A percentile compares a stretch with the other conserved stretches of the same genome.
phyloP scores from a whole-genome alignment of 371 early-diverging fungal species.

The Mucor saturninus region DNA sequence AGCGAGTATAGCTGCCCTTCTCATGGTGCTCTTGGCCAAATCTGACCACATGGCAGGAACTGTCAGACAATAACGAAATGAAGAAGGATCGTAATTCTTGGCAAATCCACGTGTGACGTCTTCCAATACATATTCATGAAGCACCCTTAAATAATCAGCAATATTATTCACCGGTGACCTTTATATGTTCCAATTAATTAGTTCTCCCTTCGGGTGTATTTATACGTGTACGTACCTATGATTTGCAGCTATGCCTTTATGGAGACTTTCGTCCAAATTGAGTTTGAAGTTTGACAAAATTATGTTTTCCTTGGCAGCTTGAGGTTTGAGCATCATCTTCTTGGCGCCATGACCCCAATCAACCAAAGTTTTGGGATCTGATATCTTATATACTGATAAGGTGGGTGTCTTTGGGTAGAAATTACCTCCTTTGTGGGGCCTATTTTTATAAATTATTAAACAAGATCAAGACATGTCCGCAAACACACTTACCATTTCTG shows the following conservation, averaged over 20 bases:
- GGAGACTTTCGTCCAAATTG: conserved; percentile 51
- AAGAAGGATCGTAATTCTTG: conserved; percentile 43
- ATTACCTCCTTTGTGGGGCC: conserved; percentile 59
- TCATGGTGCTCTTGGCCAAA: conserved; percentile 59
- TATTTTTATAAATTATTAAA: conserved; percentile 8
- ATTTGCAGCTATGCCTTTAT: conserved; percentile 43
- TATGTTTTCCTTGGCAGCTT: conserved; percentile 54
- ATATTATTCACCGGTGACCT: conserved; percentile 41
- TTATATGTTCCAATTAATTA: neutral
- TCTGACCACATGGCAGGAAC: conserved; percentile 61
- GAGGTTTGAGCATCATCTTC: conserved; percentile 52
- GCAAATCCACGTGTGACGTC: conserved; percentile 52
- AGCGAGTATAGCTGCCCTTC: conserved; percentile 59
- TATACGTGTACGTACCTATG: conserved; percentile 23
- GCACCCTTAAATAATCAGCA: conserved; percentile 43
- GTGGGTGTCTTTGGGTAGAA: conserved; percentile 62
- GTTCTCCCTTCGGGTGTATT: too few species aligned
- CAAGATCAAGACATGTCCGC: neutral
- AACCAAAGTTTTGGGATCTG: conserved; percentile 36
- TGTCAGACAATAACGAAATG: conserved; percentile 53
- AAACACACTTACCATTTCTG: conserved; percentile 49
- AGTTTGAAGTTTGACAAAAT: conserved; percentile 60
- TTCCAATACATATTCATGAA: conserved; percentile 46
- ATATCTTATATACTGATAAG: conserved; percentile 42
- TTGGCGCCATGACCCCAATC: conserved; percentile 64